Conservation (phyloP, 192 early-diverging fungal species). For the Linnemannia elongata region DNA sequence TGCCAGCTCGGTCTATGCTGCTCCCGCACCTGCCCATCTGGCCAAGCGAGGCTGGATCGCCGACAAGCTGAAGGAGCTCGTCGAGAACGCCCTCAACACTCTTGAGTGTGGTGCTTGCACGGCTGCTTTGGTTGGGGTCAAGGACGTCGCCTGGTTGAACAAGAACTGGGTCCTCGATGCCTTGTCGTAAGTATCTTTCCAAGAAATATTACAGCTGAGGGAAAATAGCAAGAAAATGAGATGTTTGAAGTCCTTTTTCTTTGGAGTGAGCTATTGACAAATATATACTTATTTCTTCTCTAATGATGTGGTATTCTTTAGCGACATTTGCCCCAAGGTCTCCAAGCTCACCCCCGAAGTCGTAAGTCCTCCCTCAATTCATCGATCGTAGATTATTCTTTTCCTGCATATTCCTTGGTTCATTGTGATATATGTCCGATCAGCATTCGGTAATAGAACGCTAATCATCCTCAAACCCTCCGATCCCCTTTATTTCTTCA, state of each 20-base stretch:
- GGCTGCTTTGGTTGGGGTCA: constrained; percentile 14
- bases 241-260: not conserved
- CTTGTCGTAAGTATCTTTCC: not conserved
- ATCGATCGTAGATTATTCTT: not conserved
- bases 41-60: constrained; percentile 30
- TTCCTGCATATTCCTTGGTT: not conserved
- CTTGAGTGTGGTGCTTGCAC: constrained; percentile 36
- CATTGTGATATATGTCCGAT: not conserved
- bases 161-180: constrained; percentile 30
- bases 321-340: constrained; percentile 23
- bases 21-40: constrained; percentile 15
- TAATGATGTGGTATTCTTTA: not conserved
- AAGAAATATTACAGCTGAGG: not conserved
- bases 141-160: constrained; percentile 34
- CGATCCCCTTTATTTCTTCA: not conserved
- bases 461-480: not conserved
- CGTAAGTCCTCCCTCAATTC: constrained; percentile 10
- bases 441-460: not conserved
- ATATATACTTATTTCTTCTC: not conserved
- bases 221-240: not conserved
- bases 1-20: constrained; percentile 24
- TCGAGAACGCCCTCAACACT: constrained; percentile 26
- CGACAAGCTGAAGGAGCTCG: constrained; percentile 26
- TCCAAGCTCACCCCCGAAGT: constrained; percentile 15
- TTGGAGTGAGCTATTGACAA: not conserved